Base-by-base conservation (phyloP, 1,284 basidiomycete species). In the Wallemia ichthyophaga region DNA sequence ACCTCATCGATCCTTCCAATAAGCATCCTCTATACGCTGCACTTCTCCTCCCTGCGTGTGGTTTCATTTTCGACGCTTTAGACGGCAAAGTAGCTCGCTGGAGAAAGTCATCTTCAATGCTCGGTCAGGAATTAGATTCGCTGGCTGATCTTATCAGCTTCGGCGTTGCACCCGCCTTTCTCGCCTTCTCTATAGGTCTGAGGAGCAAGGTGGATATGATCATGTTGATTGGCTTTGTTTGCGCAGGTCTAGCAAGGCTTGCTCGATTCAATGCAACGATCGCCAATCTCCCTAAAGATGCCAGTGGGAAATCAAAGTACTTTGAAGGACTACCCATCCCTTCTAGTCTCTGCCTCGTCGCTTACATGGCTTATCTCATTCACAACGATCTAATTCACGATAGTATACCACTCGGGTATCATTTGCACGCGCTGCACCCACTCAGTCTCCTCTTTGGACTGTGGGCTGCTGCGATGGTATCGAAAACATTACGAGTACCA, bases 261-360 rank as follows among this genome's bases (percentile, higher is more conserved):
- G 92, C 92, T 5, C 80, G 94, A 37, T 99, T 96, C 77, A 99
- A 99, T 70, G 94, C 91, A 15, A 98, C 94, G 0, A 91, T 94
- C 58, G 94, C 94, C 1, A 75, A 87, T 56, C 77, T 96, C 26
- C 94, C 94, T 0, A 89, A 92, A 69, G 86, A 92, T 67, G 70
- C 70, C 2, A 75, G 75, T 26, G 92, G 94, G 59, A 98, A 95
- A 69, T 77, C 84, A 19, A 81, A 81, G 67, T 96, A 92, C 72
- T 99, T 98, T 70, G 92, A 98, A 71, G 94, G 92, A 3, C 75
- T 99, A 24, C 94, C 94, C 19, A 98, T 99, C 62, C 94, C 94
- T 1, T 87, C 85, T 0, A 85, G 84, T 19, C 76, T 99, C 56
- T 76, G 70, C 13, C 75, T 99, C 58, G 89, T 95, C 60, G 79